Evolutionary conservation across 176 grass and related monocot species (phyloP), one percentile per base, ranked within the genome.

Genomic region (Juncus inflexus): DNA sequence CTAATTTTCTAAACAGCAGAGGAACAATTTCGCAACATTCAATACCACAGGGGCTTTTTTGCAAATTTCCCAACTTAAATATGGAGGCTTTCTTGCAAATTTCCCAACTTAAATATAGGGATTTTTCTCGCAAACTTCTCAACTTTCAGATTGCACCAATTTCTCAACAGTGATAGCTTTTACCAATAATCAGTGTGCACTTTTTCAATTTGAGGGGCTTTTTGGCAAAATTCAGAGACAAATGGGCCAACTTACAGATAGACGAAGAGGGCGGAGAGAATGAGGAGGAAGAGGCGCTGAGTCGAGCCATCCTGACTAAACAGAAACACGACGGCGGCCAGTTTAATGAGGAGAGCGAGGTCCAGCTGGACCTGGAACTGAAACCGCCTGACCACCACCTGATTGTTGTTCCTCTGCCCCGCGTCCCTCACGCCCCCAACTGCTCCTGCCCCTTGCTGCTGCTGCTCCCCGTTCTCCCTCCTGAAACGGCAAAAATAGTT

Each of bases 361-460:
- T 97, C 88, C 67, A 97, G 83, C 71, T 97, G 87, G 83, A 97
- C 91, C 58, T 83, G 84, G 9, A 91, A 89, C 60, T 89, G 85
- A 67, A 97, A 89, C 73, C 88, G 85, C 80, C 94, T 90, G 72
- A 82, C 88, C 45, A 92, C 78, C 55, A 86, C 79, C 86, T 91
- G 94, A 88, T 82, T 89, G 76, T 89, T 80, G 77, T 64, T 78
- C 19, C 19, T 28, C 7, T 61, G 87, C 40, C 75, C 73, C 66
- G 90, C 87, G 70, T 91, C 87, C 79, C 82, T 72, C 19, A 1
- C 19, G 19, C 19, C 19, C 19, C 19, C 19, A 28, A 28, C 19
- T 28, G 19, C 19, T 60, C 66, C 76, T 50, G 9, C 57, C 28
- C 59, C 62, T 64, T 62, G 72, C 9, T 56, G 51, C 50, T 54